Evolutionary conservation across 768 basidiomycete species (phyloP).

Genomic region (Neoboletus brunneissimus): DNA sequence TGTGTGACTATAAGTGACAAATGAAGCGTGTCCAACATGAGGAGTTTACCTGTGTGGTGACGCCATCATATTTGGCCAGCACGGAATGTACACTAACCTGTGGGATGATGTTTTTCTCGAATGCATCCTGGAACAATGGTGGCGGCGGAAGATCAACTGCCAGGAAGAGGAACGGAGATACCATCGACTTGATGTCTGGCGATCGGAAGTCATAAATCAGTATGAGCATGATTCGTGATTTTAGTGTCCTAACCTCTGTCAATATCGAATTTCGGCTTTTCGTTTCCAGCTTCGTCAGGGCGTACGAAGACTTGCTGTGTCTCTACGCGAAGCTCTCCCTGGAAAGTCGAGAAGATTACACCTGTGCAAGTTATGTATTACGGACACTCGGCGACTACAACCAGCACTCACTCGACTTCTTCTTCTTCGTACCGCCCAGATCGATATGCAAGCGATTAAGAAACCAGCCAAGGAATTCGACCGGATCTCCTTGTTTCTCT

Average conservation of each 20-base stretch:
- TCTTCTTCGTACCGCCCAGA: slow-evolving; percentile 91
- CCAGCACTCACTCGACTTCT: slow-evolving; percentile 72
- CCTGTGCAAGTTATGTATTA: slow-evolving; percentile 44
- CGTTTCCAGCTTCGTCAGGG: slow-evolving; percentile 67
- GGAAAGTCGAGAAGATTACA: slow-evolving; percentile 90
- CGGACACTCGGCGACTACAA: slow-evolving; percentile 14
- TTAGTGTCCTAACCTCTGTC: slow-evolving; percentile 67
- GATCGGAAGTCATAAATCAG: slow-evolving; percentile 23
- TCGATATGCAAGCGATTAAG: slow-evolving; percentile 92
- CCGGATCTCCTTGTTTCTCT: slow-evolving; percentile 93
- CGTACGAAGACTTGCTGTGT: slow-evolving; percentile 91
- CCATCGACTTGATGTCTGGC: slow-evolving; percentile 78
- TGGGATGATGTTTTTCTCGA: slow-evolving; percentile 98
- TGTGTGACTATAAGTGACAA: slow-evolving; percentile 11
- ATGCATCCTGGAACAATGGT: slow-evolving; percentile 93
- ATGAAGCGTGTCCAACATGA: slow-evolving; percentile 19
- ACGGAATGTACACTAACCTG: slow-evolving; percentile 92
- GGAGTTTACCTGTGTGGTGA: slow-evolving; percentile 71
- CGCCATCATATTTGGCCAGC: slow-evolving; percentile 91
- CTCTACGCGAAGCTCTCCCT: slow-evolving; percentile 90
- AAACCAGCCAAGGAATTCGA: slow-evolving; percentile 94
- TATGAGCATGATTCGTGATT: slow-evolving; percentile 3
- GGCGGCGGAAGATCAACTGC: slow-evolving; percentile 95
- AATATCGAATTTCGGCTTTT: slow-evolving; percentile 90
- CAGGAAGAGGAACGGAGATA: slow-evolving; percentile 93